Conservation (phyloP, 2,329 filamentous ascomycete species). For the Hymenoscyphus albidus region DNA sequence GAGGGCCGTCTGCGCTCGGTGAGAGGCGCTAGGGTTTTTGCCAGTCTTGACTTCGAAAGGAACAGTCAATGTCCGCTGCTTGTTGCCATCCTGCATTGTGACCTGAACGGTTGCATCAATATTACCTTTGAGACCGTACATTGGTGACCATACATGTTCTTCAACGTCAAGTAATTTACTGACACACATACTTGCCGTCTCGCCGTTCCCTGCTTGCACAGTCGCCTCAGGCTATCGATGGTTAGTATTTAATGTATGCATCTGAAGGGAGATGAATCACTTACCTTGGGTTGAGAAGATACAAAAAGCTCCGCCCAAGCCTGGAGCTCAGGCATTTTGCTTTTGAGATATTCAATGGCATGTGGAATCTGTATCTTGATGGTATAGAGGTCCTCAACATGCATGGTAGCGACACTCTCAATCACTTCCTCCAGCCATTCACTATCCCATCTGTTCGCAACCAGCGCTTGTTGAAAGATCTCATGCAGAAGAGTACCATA, state of each 20-base stretch:
- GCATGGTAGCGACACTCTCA: conserved; percentile 64
- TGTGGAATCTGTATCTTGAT: conserved; percentile 72
- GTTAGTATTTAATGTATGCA: conserved; percentile 16
- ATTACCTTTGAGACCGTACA: conserved; percentile 95
- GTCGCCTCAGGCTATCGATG: conserved; percentile 58
- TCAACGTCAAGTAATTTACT: conserved; percentile 95
- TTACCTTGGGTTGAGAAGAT: conserved; percentile 62
- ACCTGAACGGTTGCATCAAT: conserved; percentile 96
- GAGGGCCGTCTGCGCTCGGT: conserved; percentile 89
- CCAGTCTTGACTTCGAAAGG: conserved; percentile 97
- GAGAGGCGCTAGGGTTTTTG: conserved; percentile 73
- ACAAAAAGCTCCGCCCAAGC: conserved; percentile 84
- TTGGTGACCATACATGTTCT: conserved; percentile 97
- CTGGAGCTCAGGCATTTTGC: conserved; percentile 77
- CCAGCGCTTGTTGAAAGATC: conserved; percentile 86
- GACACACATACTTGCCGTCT: conserved; percentile 75
- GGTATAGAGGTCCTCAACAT: conserved; percentile 85
- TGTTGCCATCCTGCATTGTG: conserved; percentile 67
- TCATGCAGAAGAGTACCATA: conserved; percentile 95
- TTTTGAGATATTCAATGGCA: conserved; percentile 74
- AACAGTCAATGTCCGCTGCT: conserved; percentile 69
- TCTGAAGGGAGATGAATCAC: conserved; percentile 22
- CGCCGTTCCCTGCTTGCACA: conserved; percentile 74
- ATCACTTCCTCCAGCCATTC: conserved; percentile 64
- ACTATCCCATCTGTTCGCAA: conserved; percentile 75